Base-by-base conservation (phyloP, 2,329 filamentous ascomycete species). In the Xylariales sp. region DNA sequence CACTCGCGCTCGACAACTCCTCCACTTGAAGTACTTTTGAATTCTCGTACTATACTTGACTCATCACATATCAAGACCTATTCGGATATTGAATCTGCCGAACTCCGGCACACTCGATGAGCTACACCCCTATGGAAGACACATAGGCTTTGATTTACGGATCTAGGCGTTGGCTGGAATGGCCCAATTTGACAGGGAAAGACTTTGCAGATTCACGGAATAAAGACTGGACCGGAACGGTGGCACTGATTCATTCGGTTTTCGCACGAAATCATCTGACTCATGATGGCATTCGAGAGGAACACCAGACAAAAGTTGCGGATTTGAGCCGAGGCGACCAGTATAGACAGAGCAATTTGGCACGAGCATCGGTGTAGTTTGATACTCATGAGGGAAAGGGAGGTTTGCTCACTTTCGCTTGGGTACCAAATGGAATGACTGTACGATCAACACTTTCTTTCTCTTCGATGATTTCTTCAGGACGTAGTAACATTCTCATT, bases 41-140 rank as follows among this genome's bases (percentile, higher is more conserved):
- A 45, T 57, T 60, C 53, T 57, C 54, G 54, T 59, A 56, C 36
- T 51, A 57, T 58, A 55, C 36, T 58, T 58, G 33, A 35, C 31
- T 43, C 40, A 43, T 44, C 46, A 37, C 41, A 48, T 50, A 48
- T 20, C 38, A 18, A 25, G 24, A 36, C 16, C 33, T 19, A 22
- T 20, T 40, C 46, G 46, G 34, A 44, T 44, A 43, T 49, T 48
- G 44, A 47, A 51, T 42, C 31, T n/a, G n/a, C n/a, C n/a, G n/a
- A 22, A n/a, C 16, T 39, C 19, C 9, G 20, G 31, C 31, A 40
- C 31, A 32, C 37, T 42, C 27, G 22, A 9, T 15, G 38, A 21
- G 49, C 44, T 40, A 43, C 27, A 39, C 22, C 6, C 31, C 20
- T 12, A 50, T 49, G 46, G 53, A 48, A 52, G 49, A 57, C 41